phyloP scores from a whole-genome alignment of 2,329 filamentous ascomycete species.

The Tympanopsis confertula region DNA sequence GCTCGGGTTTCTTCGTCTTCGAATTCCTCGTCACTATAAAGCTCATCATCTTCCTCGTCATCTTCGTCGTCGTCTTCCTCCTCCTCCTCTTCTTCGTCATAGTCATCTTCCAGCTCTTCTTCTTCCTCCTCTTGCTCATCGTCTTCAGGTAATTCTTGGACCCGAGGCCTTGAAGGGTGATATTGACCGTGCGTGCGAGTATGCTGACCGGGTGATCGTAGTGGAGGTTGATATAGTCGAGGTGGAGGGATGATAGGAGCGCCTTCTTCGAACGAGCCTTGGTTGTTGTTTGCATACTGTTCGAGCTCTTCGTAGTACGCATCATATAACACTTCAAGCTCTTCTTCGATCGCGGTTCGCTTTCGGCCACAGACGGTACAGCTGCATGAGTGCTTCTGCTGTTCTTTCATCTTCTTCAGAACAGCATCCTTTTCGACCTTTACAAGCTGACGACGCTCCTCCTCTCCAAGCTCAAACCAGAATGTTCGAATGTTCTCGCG shows the following conservation, averaged over 20 bases:
- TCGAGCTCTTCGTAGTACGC: constrained; percentile 97
- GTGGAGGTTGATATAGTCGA: constrained; percentile 43
- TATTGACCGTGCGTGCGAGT: constrained; percentile 11
- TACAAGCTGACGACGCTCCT: constrained; percentile 86
- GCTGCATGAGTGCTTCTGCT: constrained; percentile 97
- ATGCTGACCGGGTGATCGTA: constrained; percentile 37
- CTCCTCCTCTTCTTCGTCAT: constrained; percentile 35
- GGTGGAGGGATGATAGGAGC: constrained; percentile 59
- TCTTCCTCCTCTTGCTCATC: neutral
- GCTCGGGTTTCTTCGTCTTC: constrained; percentile 19
- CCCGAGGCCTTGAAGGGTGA: neutral
- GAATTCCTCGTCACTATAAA: constrained; percentile 48
- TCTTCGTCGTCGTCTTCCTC: constrained; percentile 54
- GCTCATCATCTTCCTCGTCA: constrained; percentile 54
- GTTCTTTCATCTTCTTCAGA: constrained; percentile 98
- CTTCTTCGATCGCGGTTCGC: constrained; percentile 92
- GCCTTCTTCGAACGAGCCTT: constrained; percentile 27
- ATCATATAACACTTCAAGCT: constrained; percentile 93
- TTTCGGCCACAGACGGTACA: constrained; percentile 96
- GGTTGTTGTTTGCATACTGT: constrained; percentile 73
- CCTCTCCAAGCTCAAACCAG: constrained; percentile 88
- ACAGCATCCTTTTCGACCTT: constrained; percentile 99
- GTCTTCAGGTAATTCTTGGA: constrained; percentile 1
- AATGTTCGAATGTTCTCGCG: constrained; percentile 96
- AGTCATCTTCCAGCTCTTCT: neutral